Percentiles rank a stretch among this genome's conserved stretches.
Evolutionary conservation across 305 asterid species (phyloP).

Genomic region (Plantago lanceolata): DNA sequence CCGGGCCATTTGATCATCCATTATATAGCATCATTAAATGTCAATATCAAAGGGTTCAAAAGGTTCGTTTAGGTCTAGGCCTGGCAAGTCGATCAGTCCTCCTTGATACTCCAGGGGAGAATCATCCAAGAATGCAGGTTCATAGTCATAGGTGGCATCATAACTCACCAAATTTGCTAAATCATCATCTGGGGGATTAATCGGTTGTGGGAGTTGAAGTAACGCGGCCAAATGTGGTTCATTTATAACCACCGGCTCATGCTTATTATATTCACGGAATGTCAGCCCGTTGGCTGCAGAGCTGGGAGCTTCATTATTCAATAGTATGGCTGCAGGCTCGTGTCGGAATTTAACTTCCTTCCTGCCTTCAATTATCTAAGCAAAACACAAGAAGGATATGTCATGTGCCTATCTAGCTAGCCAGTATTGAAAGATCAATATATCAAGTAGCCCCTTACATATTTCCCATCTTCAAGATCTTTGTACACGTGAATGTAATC

Average conservation of each 20-base stretch:
- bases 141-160: constrained; percentile 25
- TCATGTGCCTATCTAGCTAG: too few relatives aligned
- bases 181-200: constrained; percentile 29
- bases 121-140: constrained; percentile 38
- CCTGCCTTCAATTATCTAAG: constrained; percentile 67
- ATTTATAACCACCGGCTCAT: neutral
- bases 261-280: constrained; percentile 13
- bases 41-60: constrained; percentile 29
- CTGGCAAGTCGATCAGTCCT: constrained; percentile 37
- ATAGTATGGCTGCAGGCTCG: constrained; percentile 21
- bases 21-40: neutral
- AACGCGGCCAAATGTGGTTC: neutral
- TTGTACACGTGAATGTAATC: constrained; percentile 63
- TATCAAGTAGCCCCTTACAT: constrained; percentile 39
- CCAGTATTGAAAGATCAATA: neutral
- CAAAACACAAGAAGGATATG: neutral
- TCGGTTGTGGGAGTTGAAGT: constrained; percentile 19
- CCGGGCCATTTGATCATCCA: neutral
- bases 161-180: constrained; percentile 26
- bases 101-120: constrained; percentile 59
- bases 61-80: constrained; percentile 22
- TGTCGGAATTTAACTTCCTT: constrained; percentile 33
- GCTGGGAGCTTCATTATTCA: constrained; percentile 12
- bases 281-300: constrained; percentile 13
- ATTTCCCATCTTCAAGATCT: constrained; percentile 42